Evolutionary conservation across 73 alveolate species (phyloP), one percentile per base, ranked within the genome.

Genomic region (Paramecium pentaurelia): DNA sequence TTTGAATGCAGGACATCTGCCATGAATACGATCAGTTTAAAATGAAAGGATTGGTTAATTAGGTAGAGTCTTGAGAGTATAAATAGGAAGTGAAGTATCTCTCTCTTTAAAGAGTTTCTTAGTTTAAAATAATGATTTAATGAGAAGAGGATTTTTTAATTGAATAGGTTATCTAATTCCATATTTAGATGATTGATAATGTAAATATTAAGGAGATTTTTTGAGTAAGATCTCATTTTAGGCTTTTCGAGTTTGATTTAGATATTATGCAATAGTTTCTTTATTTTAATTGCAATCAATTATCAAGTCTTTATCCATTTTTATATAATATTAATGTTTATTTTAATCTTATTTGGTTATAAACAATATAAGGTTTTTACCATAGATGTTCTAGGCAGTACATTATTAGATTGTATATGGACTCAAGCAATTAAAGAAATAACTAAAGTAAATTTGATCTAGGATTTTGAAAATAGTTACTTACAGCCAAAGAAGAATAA

Each of bases 391-490:
- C 32, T 89, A 18, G 88, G 92, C 10, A 54, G 58, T 27, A 89
- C 94, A 1, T 51, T 89, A 60, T 38, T 89, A n/a, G 94, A 89
- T 73, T 47, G 92, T 32, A 89, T 89, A 89, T 89, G 94, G 94
- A 64, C 20, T 16, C 10, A 77, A 89, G 70, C 92, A 4, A 47
- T 89, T 10, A 89, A 89, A 49, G 94, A 89, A 89, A 89, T 89
- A 38, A 89, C 44, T 71, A 71, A 36, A 47, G 88, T 71, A 38
- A 18, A 18, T 54, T 54, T 54, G 34, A 54, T 71, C 42, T 73
- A 37, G n/a, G 34, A 73, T 11, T 73, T 36, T 14, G 34, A 73
- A 22, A 36, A 30, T 73, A 73, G 87, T 18, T 40, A 73, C 60
- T 73, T 18, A 89, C 86, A 45, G 60, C 84, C 77, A 89, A 89